Evolutionary conservation across 257 asterid species (phyloP), one percentile per base, ranked within the genome.

Genomic region (Rhazya stricta): DNA sequence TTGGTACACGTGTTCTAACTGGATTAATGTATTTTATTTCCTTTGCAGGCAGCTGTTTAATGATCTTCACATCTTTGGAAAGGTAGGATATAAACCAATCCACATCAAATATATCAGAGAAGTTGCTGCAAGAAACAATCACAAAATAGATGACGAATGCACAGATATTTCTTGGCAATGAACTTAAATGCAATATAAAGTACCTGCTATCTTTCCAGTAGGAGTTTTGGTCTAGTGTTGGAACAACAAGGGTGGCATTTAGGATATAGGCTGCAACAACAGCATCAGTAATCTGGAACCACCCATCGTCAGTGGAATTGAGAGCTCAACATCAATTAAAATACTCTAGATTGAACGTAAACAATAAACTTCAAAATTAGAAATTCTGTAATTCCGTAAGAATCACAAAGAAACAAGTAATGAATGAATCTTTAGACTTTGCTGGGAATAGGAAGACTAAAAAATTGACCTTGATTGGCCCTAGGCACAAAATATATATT

Each of bases 161-260:
- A 18, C 43, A 30, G n/a, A 74, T 34, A 11, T 37, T 27, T 60
- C 50, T 62, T 63, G n/a, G 61, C 2, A 11, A 13, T 42, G 58
- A 36, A 62, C 54, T 37, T 48, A 56, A 75, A 18, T 11, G 34
- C 25, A 27, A 53, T 42, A 25, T 27, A 29, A 41, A 50, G 69
- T 50, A 91, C 97, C 97, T 91, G 69, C 86, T 73, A 79, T 91
- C 97, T 77, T 88, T 89, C 97, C 97, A 91, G 87, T 83, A 91
- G 46, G 97, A 91, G n/a, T 84, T 82, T 32, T 88, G 87, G 80
- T 91, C 97, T 60, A 91, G 82, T 72, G 77, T 88, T 65, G 97
- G 97, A 67, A 91, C 86, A 29, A 91, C 87, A 50, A 91, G 91
- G 70, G 88, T 75, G 15, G 96, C 91, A 66, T 88, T 91, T 86